These are phyloP conservation scores for Drechslerella dactyloides DNA, from an alignment of 2,329 filamentous ascomycete species.

Conservation along the genomic window DNA sequence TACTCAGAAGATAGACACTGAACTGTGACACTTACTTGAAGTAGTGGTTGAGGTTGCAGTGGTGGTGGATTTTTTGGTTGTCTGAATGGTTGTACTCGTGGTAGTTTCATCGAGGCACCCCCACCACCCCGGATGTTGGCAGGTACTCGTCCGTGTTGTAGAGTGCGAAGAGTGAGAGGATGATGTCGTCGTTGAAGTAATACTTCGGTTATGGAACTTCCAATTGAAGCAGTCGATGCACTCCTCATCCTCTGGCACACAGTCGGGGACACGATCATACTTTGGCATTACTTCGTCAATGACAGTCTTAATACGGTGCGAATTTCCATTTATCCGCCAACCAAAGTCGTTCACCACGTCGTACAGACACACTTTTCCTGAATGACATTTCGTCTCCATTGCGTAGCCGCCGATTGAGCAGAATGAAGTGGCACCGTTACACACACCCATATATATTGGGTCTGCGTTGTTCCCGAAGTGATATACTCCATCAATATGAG, in stretches of 20 bases:
- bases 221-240: conserved; percentile 90
- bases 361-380: conserved; percentile 84
- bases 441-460: conserved; percentile 90
- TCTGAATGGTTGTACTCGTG: conserved; percentile 37
- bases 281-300: conserved; percentile 85
- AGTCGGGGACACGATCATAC: conserved; percentile 81
- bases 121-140: conserved; percentile 54
- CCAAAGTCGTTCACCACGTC: conserved; percentile 90
- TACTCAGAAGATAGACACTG: background rate
- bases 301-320: conserved; percentile 86
- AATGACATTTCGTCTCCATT: conserved; percentile 90
- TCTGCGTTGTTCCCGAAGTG: conserved; percentile 97
- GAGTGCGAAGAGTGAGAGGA: conserved; percentile 64
- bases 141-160: conserved; percentile 56
- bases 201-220: conserved; percentile 95
- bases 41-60: conserved; percentile 47
- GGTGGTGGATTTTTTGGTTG: conserved; percentile 42
- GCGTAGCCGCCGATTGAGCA: conserved; percentile 94
- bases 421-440: conserved; percentile 84
- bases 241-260: conserved; percentile 73
- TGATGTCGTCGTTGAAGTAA: conserved; percentile 75
- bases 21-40: conserved; percentile 21
- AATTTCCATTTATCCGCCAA: conserved; percentile 88
- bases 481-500: conserved; percentile 75
- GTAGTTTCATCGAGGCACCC: conserved; percentile 54